phyloP scores from a whole-genome alignment of 495 filamentous ascomycete genomes.

The Aspergillus sclerotioniger region DNA sequence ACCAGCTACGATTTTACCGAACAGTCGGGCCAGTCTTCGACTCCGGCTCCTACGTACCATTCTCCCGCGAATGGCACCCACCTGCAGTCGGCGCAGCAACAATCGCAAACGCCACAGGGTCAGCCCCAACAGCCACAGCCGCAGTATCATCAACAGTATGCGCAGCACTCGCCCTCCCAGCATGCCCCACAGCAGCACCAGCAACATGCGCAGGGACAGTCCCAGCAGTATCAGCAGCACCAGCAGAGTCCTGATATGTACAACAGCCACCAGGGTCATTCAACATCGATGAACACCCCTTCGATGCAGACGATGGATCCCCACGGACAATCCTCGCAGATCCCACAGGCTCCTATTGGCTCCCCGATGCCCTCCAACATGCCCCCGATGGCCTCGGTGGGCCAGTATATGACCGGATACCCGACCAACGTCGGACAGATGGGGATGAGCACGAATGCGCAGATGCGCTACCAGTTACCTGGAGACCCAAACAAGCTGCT shows the following conservation, averaged over 20 bases:
- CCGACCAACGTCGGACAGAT: slow-evolving; percentile 35
- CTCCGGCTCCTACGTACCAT: slow-evolving; percentile 20
- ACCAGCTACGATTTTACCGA: slow-evolving; percentile 24
- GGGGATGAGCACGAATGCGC: slow-evolving; percentile 36
- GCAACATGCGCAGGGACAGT: slow-evolving; percentile 24
- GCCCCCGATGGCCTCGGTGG: slow-evolving; percentile 44
- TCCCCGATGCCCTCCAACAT: slow-evolving; percentile 44
- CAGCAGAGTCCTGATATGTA: slow-evolving; percentile 38
- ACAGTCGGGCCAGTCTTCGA: slow-evolving; percentile 12
- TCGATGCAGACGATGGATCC: slow-evolving; percentile 23
- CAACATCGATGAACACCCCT: slow-evolving; percentile 25
- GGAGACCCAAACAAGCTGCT: slow-evolving; percentile 60
- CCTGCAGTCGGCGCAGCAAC: slow-evolving; percentile 18
- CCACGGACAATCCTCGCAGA: slow-evolving; percentile 34
- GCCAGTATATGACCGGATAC: slow-evolving; percentile 47
- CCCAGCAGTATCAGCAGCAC: slow-evolving; percentile 33
- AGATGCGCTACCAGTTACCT: slow-evolving; percentile 44
- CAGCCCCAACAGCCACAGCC: slow-evolving; percentile 8
- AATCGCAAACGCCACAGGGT: slow-evolving; percentile 3
- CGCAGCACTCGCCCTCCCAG: slow-evolving; percentile 16
- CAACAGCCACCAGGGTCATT: slow-evolving; percentile 29
- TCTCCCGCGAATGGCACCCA: slow-evolving; percentile 33
- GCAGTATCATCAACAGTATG: slow-evolving; percentile 18
- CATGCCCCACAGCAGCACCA: slow-evolving; percentile 16
- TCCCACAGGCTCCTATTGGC: slow-evolving; percentile 46